phyloP scores from a whole-genome alignment of 2,329 filamentous ascomycete genomes.

The Ceratocystis cubensis region DNA sequence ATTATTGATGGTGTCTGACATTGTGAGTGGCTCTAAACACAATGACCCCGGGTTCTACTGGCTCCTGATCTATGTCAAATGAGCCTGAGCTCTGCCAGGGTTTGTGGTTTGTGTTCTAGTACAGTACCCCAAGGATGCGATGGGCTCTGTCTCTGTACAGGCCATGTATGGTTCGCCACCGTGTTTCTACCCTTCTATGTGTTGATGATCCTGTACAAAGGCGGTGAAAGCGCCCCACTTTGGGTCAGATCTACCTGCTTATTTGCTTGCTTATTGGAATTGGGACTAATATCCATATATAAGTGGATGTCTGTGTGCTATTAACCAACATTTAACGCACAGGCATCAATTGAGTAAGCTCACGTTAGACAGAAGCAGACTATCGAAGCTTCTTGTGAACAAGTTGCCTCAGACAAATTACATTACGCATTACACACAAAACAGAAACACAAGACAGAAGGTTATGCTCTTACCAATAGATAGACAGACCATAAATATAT shows the following conservation, averaged over 20 bases:
- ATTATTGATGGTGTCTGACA: conserved; percentile 12
- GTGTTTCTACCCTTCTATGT: background rate
- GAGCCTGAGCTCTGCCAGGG: background rate
- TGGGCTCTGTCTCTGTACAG: no score
- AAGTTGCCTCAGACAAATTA: background rate
- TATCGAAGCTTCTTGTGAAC: background rate
- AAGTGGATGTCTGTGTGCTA: background rate
- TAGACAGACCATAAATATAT: background rate
- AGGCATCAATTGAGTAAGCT: background rate
- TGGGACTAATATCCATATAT: background rate
- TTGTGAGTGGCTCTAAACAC: conserved; percentile 5
- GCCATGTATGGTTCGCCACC: no score
- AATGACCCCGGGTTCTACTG: no score
- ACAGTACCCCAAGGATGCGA: no score
- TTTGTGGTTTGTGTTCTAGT: background rate
- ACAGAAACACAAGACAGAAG: background rate
- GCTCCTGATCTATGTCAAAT: no score
- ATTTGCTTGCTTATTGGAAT: background rate
- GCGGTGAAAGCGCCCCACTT: conserved; percentile 9
- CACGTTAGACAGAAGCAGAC: background rate
- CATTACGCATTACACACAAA: background rate
- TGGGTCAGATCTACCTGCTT: background rate
- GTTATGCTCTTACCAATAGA: no score
- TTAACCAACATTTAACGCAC: background rate
- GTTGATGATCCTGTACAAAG: background rate